Conservation (phyloP, 2,329 filamentous ascomycete genomes). For the Phialophora tarda region DNA sequence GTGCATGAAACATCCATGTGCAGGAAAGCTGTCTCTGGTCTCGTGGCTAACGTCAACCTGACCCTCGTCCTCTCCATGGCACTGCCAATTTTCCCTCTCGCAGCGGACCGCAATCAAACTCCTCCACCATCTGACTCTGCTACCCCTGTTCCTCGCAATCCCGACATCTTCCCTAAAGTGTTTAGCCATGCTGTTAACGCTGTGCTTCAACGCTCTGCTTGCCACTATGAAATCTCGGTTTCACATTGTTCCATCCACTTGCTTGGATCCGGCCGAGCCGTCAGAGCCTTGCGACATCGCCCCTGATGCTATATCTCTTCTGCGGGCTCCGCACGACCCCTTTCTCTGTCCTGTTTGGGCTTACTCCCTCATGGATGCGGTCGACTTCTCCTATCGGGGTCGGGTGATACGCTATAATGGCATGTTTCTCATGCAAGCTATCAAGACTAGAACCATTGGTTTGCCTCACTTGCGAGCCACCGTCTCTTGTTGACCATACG, state of each 20-base stretch:
- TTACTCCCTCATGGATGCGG: slow-evolving; percentile 1
- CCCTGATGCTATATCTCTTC: slow-evolving; percentile 12
- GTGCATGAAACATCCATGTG: neutral
- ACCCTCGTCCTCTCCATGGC: neutral
- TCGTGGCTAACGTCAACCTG: neutral
- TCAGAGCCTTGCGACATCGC: slow-evolving; percentile 30
- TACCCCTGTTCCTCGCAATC: slow-evolving; percentile 27
- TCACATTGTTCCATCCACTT: slow-evolving; percentile 22
- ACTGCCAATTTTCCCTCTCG: slow-evolving; percentile 18
- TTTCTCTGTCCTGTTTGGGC: slow-evolving; percentile 12
- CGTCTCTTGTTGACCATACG: slow-evolving; percentile 6
- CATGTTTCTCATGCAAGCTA: slow-evolving; percentile 8
- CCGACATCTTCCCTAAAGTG: slow-evolving; percentile 21
- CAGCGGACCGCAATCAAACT: slow-evolving; percentile 33
- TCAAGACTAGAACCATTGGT: slow-evolving; percentile 11
- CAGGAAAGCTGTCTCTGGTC: neutral
- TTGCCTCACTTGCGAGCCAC: slow-evolving; percentile 24
- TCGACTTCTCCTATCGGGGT: slow-evolving; percentile 1
- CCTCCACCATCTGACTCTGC: slow-evolving; percentile 21
- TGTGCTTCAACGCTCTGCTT: slow-evolving; percentile 9
- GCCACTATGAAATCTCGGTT: slow-evolving; percentile 33
- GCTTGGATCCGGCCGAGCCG: slow-evolving; percentile 12
- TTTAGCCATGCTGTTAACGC: slow-evolving; percentile 17
- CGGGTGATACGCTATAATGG: neutral
- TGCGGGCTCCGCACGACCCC: slow-evolving; percentile 9